phyloP scores from a whole-genome alignment of 306 rosid species.

The Sphenostylis stenocarpa region DNA sequence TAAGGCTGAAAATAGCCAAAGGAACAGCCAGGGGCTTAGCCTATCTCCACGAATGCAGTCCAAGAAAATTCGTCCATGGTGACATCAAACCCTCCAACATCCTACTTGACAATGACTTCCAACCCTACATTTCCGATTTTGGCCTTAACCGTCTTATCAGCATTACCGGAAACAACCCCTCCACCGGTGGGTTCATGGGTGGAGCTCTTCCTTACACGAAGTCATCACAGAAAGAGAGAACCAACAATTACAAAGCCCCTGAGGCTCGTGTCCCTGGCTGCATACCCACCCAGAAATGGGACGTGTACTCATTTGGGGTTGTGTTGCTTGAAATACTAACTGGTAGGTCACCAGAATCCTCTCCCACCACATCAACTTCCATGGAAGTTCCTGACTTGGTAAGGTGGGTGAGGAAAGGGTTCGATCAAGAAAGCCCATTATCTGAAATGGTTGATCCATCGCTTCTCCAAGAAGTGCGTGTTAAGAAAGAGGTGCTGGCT shows the following conservation, averaged over 20 bases:
- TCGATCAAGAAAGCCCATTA: conserved; percentile 84
- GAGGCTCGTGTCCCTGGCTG: conserved; percentile 70
- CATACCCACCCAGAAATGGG: conserved; percentile 89
- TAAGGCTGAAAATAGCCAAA: conserved; percentile 68
- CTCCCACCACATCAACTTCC: conserved; percentile 83
- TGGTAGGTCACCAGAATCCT: conserved; percentile 85
- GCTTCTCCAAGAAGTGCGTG: conserved; percentile 83
- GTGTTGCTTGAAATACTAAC: conserved; percentile 82
- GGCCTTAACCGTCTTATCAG: conserved; percentile 76
- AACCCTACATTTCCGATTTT: conserved; percentile 77
- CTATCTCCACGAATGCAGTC: conserved; percentile 95
- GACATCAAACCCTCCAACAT: conserved; percentile 94
- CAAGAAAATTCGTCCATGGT: conserved; percentile 91
- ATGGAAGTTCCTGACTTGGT: conserved; percentile 76
- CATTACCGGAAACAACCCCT: conserved; percentile 90
- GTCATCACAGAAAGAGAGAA: conserved; percentile 64
- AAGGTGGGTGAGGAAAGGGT: conserved; percentile 87
- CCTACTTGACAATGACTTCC: conserved; percentile 74
- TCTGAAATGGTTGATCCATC: conserved; percentile 91
- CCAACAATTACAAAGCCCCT: conserved; percentile 78
- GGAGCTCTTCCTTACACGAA: conserved; percentile 85
- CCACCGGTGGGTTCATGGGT: conserved; percentile 88
- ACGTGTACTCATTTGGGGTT: conserved; percentile 85
- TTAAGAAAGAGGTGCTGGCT: conserved; percentile 87
- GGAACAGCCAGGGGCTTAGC: conserved; percentile 90